A percentile compares a stretch with the other conserved stretches of the same genome.
Conservation (phyloP, 192 early-diverging fungal species). For the Backusella sp. region DNA sequence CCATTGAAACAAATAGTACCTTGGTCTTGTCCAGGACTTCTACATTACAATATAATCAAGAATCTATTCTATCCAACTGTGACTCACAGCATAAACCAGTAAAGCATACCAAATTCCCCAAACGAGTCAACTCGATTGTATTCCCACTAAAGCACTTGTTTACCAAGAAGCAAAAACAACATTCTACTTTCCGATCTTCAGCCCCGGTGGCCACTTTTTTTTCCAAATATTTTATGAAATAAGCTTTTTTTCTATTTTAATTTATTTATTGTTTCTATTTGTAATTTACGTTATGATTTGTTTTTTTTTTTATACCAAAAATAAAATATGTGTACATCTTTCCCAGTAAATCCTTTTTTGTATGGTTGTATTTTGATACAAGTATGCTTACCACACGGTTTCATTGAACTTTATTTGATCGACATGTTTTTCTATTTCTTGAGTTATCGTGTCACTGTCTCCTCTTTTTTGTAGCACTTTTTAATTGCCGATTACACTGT, state of each 20-base stretch:
- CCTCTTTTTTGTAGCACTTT: not conserved
- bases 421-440: not conserved
- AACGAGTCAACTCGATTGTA: not conserved
- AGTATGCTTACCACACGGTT: not conserved
- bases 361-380: not conserved
- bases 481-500: not conserved
- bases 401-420: conserved; percentile 6
- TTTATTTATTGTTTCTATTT: not conserved
- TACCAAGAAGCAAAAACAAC: not conserved
- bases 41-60: not conserved
- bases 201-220: not conserved
- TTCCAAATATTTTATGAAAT: not conserved
- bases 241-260: not conserved
- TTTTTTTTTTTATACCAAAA: not conserved
- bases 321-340: not conserved
- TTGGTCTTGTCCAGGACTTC: not conserved
- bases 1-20: not conserved
- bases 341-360: not conserved
- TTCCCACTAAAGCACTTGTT: not conserved
- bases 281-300: not conserved
- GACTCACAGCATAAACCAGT: not conserved
- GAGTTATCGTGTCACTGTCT: not conserved
- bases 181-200: not conserved
- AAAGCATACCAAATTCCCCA: not conserved
- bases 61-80: not conserved